Base-by-base conservation (phyloP, 371 early-diverging fungal genomes). In the Apophysomyces elegans region DNA sequence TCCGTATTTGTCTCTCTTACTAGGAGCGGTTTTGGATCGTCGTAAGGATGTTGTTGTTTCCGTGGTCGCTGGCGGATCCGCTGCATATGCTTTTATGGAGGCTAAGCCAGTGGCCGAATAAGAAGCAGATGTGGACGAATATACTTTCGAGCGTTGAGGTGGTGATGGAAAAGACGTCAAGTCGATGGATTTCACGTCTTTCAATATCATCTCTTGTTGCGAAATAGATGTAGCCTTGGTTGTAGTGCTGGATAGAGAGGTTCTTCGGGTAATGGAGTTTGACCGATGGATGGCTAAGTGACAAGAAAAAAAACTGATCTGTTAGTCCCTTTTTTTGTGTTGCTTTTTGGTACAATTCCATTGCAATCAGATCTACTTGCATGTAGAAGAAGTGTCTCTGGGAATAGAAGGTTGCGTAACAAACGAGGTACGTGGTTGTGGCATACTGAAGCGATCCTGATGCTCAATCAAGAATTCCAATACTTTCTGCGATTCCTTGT, bases 401-500 rank as follows among this genome's bases (percentile, higher is more conserved):
- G 50, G 18, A 21, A 16, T 9, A 18, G 38, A 56, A 56, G 38
- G 38, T 13, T 4, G 58, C 37, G 35, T 54, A 57, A 47, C 57
- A 7, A 60, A 58, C 12, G 60, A 62, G 43, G 62, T 56, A 38
- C 63, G 58, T 26, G 72, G 58, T 4, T 59, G 63, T 43, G 80
- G 79, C 58, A 73, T 71, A 16, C 50, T 37, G 45, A 79, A 74
- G 12, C 43, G 62, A 21, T 72, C 61, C 54, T 79, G 79, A 67
- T 86, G 68, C 60, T 82, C 78, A 37, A 88, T 86, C 13, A 89
- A 63, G 59, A 86, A 87, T 38, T 79, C 83, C 0, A 90, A 65
- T 9, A 88, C 87, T 18, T 72, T 71, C 26, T 87, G 86, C 6
- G 86, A 85, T 47, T 82, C 79, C 64, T 85, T 86, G 66, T 90